Evolutionary conservation across 257 asterid species (phyloP).

Genomic region (Coffea eugenioides): DNA sequence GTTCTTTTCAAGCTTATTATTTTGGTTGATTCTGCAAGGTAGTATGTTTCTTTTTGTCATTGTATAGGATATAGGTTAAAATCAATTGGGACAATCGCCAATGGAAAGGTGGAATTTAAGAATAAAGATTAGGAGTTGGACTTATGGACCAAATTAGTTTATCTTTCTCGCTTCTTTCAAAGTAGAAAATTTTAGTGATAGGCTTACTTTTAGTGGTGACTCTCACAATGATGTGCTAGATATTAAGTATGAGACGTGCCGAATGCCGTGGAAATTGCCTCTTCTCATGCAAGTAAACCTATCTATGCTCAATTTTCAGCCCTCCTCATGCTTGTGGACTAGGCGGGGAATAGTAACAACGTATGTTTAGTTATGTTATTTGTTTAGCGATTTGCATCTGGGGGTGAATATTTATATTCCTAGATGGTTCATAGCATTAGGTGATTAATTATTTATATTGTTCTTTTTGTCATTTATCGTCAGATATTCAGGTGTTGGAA

Average conservation of each 20-base stretch:
- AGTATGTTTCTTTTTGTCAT: not conserved
- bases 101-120: not conserved
- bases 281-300: not conserved
- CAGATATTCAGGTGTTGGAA: conserved; percentile 83
- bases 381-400: not conserved
- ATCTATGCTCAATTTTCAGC: not conserved
- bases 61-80: not conserved
- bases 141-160: no score
- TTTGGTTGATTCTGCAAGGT: not conserved
- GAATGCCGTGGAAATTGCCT: not conserved
- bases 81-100: not conserved
- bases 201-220: not conserved
- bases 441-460: conserved; percentile 9
- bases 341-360: not conserved
- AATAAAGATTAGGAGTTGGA: not conserved
- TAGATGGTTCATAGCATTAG: not conserved
- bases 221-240: not conserved
- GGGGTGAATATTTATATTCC: not conserved
- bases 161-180: not conserved
- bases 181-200: not conserved
- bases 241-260: no score
- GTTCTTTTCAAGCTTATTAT: not conserved
- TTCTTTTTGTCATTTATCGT: conserved; percentile 11
- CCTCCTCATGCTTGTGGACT: not conserved
- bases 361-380: no score